Conservation (phyloP, 2,329 filamentous ascomycete genomes). For the Fusarium sororula region DNA sequence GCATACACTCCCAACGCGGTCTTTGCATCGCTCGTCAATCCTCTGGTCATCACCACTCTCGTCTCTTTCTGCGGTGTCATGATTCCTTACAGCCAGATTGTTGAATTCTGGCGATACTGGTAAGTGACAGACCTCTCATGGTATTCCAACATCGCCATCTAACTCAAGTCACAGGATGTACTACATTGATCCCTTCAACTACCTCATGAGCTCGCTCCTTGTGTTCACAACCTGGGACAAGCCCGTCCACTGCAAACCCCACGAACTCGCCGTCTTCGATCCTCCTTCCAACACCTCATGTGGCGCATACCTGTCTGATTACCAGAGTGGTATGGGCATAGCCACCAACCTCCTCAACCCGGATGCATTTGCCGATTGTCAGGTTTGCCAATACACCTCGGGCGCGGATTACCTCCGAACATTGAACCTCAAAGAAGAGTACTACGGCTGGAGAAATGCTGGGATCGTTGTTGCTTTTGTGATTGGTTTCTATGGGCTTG, state of each 20-base stretch:
- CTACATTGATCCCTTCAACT: constrained; percentile 69
- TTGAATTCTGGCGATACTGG: constrained; percentile 74
- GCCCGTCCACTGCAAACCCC: constrained; percentile 56
- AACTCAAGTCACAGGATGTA: constrained; percentile 50
- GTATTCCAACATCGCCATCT: rapidly evolving
- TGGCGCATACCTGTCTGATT: constrained; percentile 63
- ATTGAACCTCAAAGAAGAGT: constrained; percentile 68
- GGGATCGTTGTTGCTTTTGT: constrained; percentile 67
- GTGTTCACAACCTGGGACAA: constrained; percentile 60
- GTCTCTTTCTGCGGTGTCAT: constrained; percentile 79
- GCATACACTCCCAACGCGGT: constrained; percentile 69
- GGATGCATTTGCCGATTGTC: constrained; percentile 61
- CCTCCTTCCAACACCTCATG: constrained; percentile 64
- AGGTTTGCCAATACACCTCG: constrained; percentile 67
- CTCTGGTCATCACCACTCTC: constrained; percentile 64
- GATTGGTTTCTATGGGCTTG: constrained; percentile 60
- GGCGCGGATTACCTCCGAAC: constrained; percentile 68
- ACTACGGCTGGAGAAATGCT: constrained; percentile 73
- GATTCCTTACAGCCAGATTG: constrained; percentile 71
- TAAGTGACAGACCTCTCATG: constrained; percentile 17
- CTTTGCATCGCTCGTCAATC: constrained; percentile 67
- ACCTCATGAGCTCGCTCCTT: constrained; percentile 65
- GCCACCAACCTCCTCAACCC: constrained; percentile 67
- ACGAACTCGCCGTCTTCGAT: constrained; percentile 63
- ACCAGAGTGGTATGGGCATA: constrained; percentile 49